Evolutionary conservation across 1,139 yeast genomes (phyloP).

Genomic region (Suhomyces ambrosiae): DNA sequence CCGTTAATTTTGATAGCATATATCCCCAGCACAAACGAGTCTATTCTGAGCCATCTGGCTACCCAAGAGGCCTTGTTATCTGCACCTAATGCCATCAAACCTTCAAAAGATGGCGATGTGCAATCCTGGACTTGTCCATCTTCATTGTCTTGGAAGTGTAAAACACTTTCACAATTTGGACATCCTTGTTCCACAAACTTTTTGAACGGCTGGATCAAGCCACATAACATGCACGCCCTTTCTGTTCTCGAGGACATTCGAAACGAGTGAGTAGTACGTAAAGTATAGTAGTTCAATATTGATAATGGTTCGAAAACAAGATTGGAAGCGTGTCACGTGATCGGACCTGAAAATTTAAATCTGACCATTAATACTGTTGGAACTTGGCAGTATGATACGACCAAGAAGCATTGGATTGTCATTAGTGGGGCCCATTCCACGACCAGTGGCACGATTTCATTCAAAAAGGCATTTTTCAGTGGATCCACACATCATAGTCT

Average conservation of each 20-base stretch:
- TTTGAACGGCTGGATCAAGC: slow-evolving; percentile 76
- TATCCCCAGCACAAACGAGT: slow-evolving; percentile 84
- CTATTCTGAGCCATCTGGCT: slow-evolving; percentile 93
- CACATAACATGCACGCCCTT: slow-evolving; percentile 98
- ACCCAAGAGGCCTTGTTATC: slow-evolving; percentile 89
- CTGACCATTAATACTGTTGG: neutral
- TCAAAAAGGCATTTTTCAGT: slow-evolving; percentile 12
- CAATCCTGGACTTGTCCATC: slow-evolving; percentile 85
- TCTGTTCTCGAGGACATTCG: slow-evolving; percentile 71
- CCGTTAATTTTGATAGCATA: slow-evolving; percentile 96
- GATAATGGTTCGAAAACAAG: no score
- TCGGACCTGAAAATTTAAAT: neutral
- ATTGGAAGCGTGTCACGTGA: slow-evolving; percentile 1
- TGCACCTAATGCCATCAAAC: slow-evolving; percentile 87
- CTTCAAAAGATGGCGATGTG: slow-evolving; percentile 96
- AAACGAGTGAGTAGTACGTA: no score
- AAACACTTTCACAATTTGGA: slow-evolving; percentile 94
- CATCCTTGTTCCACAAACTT: slow-evolving; percentile 84
- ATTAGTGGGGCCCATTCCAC: no score
- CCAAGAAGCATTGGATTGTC: no score
- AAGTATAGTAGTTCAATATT: no score
- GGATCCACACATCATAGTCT: slow-evolving; percentile 28
- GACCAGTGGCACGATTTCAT: no score
- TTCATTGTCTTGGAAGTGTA: slow-evolving; percentile 78
- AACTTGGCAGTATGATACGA: no score